Percentiles rank a stretch among this genome's conserved stretches.
These are phyloP conservation scores for Thielaviopsis populi DNA, from an alignment of 2,329 filamentous ascomycete genomes.

Conservation along the genomic window DNA sequence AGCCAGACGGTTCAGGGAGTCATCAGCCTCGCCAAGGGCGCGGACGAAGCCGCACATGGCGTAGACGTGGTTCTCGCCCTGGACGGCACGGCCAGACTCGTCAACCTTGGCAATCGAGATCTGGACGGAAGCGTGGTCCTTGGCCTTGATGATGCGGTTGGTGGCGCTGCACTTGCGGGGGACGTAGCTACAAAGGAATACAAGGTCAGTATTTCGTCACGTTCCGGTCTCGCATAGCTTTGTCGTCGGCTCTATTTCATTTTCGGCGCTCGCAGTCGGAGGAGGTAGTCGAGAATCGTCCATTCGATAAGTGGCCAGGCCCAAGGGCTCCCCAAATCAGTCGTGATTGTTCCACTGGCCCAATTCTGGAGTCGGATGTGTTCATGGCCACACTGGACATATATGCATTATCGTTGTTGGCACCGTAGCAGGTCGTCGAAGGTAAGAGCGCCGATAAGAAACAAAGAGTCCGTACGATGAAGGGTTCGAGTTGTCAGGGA, in stretches of 20 bases:
- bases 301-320: not conserved
- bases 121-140: constrained; percentile 98
- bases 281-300: not conserved
- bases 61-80: constrained; percentile 94
- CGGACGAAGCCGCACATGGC: constrained; percentile 96
- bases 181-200: constrained; percentile 55
- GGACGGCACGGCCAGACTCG: constrained; percentile 87
- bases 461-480: not conserved
- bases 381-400: not conserved
- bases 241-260: not conserved
- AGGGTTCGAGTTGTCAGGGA: not conserved
- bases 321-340: not conserved
- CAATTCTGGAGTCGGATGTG: not conserved
- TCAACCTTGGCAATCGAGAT: constrained; percentile 96
- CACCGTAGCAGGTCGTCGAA: not conserved
- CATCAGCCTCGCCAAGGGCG: constrained; percentile 95
- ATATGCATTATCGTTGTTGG: not conserved
- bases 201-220: constrained; percentile 9
- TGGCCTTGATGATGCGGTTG: constrained; percentile 99
- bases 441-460: not conserved
- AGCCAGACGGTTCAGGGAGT: constrained; percentile 85
- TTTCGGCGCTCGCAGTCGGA: not conserved
- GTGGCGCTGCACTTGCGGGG: constrained; percentile 97
- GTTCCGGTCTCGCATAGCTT: not conserved
- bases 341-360: not conserved